Base-by-base conservation (phyloP, 2,329 filamentous ascomycete genomes). In the Xylariaceae sp. region DNA sequence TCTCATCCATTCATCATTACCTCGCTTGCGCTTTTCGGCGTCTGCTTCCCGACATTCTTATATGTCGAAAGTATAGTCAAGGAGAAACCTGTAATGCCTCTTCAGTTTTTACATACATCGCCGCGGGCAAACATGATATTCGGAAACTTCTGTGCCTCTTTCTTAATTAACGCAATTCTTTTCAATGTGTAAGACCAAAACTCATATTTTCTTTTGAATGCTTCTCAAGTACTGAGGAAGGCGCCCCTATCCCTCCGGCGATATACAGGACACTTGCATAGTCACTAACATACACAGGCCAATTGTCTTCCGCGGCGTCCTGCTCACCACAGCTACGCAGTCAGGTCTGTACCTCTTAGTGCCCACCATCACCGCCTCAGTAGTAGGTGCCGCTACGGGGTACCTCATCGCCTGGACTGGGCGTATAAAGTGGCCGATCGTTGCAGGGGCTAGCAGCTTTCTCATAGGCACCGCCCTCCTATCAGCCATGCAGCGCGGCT, bases 241-340 rank as follows among this genome's bases (percentile, higher is more conserved):
- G 4, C 22, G 7, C 22, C 22, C 31, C 6, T n/a, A n/a, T 12
- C 22, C 18, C 11, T 4, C 17, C 11, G 22, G 22, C 15, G 17
- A 27, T 18, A 18, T 18, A 35, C 19, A 31, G 19, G 42, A n/a
- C 45, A 45, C 35, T 46, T 31, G 5, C n/a, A 17, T 3, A 30
- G 19, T 18, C 17, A 14, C 36, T 14, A 45, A 15, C 45, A 41
- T 35, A 32, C 38, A 79, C 57, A 82, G 82, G 6, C 87, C 87
- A 1, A 72, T 91, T 7, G 91, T 85, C 71, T 90, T 89, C 69
- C 86, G 89, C 64, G 85, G 83, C 35, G 86, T 89, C 22, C 82
- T 88, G 42, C 75, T 87, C 45, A 82, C 85, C 50, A 78, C 76
- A 6, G 83, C 87, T 14, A 89, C 87, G 0, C 72, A 76, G 19